Conservation (phyloP, 2,329 filamentous ascomycete species). For the Whalleya microplaca region DNA sequence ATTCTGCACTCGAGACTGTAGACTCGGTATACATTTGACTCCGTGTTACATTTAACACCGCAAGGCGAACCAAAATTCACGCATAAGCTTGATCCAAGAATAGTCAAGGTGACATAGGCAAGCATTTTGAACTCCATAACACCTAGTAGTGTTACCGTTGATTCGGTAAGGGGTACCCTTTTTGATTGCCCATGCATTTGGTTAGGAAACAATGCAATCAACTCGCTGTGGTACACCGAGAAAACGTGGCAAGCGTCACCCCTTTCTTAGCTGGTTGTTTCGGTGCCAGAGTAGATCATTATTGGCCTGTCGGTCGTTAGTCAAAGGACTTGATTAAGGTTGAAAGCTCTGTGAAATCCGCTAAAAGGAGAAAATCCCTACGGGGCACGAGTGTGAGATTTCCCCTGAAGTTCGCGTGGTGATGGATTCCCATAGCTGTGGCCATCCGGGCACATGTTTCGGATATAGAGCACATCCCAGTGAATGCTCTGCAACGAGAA, state of each 20-base stretch:
- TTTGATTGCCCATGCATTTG: background rate
- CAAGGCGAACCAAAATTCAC: background rate
- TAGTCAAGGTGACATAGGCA: background rate
- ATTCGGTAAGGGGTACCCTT: background rate
- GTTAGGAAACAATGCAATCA: background rate
- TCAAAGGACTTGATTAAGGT: too few species aligned
- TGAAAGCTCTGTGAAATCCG: too few species aligned
- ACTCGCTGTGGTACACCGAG: background rate
- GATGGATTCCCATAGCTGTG: background rate
- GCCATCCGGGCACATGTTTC: background rate
- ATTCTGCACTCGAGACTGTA: background rate
- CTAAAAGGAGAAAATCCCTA: too few species aligned
- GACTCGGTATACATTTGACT: background rate
- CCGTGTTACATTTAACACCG: background rate
- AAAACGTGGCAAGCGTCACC: too few species aligned
- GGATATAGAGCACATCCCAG: background rate
- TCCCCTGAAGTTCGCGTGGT: background rate
- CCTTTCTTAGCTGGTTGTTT: too few species aligned
- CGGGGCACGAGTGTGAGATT: too few species aligned
- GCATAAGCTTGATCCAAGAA: background rate
- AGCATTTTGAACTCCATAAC: background rate
- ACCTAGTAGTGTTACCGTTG: background rate
- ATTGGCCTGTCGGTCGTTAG: too few species aligned
- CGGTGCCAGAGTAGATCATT: too few species aligned
- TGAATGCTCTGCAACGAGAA: background rate